Percentiles rank a stretch among this genome's conserved stretches.
Conservation (phyloP, 345 rosid species). For the Mercurialis annua region DNA sequence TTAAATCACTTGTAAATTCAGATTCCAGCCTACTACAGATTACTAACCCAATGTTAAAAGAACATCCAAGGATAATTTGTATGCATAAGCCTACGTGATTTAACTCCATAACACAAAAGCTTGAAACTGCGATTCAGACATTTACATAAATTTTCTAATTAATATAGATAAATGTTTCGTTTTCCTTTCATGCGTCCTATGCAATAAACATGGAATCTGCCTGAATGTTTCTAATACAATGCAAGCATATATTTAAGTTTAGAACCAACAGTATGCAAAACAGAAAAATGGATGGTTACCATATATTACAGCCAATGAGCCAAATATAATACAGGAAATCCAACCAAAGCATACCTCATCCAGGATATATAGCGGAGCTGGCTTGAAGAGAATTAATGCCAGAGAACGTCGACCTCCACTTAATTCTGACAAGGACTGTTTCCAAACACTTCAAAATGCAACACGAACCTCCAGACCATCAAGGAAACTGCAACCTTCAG, state of each 20-base stretch:
- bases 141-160: background rate
- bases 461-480: constrained; percentile 97
- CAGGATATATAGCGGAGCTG: constrained; percentile 94
- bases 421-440: constrained; percentile 86
- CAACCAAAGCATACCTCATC: constrained; percentile 63
- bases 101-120: background rate
- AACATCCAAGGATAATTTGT: background rate
- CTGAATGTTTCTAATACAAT: background rate
- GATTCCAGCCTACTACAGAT: background rate
- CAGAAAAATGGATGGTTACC: background rate
- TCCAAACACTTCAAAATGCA: constrained; percentile 95
- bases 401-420: constrained; percentile 95
- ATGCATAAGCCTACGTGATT: background rate
- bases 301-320: background rate
- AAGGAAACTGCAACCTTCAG: constrained; percentile 82
- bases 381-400: constrained; percentile 94
- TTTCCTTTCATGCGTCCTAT: background rate
- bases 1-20: constrained; percentile 14
- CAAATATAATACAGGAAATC: background rate
- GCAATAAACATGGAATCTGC: background rate
- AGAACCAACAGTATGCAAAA: background rate
- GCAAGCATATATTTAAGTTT: background rate
- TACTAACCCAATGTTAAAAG: background rate
- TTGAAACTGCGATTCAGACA: too few relatives aligned
- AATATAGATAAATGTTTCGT: background rate